These are phyloP conservation scores for Sporobolomyces roseus DNA, from an alignment of 768 basidiomycete genomes.

Conservation along the genomic window DNA sequence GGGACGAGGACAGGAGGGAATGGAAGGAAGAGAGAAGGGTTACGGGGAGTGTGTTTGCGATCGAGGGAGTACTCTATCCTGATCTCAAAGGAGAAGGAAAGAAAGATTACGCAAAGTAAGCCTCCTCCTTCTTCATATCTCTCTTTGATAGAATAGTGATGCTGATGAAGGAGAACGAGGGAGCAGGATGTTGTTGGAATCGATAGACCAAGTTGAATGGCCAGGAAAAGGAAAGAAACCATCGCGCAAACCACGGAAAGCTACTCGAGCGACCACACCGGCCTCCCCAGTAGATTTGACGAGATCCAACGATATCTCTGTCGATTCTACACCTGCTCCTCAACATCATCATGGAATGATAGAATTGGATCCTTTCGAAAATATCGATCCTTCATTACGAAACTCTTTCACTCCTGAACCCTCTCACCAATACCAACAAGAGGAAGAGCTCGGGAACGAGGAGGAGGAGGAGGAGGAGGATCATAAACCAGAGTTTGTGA, in stretches of 20 bases:
- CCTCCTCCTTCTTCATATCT: background rate
- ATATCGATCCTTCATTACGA: conserved; percentile 1
- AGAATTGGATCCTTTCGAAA: too few species aligned
- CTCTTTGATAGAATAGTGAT: too few species aligned
- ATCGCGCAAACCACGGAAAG: too few species aligned
- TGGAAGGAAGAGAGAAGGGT: conserved; percentile 12
- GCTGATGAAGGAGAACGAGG: too few species aligned
- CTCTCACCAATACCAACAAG: background rate
- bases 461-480: background rate
- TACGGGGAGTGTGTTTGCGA: conserved; percentile 8
- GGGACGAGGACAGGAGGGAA: background rate
- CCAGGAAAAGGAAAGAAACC: background rate
- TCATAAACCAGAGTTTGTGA: conserved; percentile 1
- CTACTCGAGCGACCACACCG: too few species aligned
- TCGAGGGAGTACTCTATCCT: conserved; percentile 17
- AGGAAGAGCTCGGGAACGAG: background rate
- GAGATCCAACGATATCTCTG: conserved; percentile 10
- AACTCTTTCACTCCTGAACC: too few species aligned
- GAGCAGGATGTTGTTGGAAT: conserved; percentile 22
- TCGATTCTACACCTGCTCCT: conserved; percentile 13
- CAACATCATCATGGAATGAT: too few species aligned
- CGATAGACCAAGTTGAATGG: conserved; percentile 3
- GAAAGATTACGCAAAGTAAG: conserved; percentile 23
- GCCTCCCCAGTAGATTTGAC: conserved; percentile 1
- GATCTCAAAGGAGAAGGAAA: background rate